A percentile compares a stretch with the other conserved stretches of the same genome.
Evolutionary conservation across 345 rosid species (phyloP).

Genomic region (Balakata baccata): DNA sequence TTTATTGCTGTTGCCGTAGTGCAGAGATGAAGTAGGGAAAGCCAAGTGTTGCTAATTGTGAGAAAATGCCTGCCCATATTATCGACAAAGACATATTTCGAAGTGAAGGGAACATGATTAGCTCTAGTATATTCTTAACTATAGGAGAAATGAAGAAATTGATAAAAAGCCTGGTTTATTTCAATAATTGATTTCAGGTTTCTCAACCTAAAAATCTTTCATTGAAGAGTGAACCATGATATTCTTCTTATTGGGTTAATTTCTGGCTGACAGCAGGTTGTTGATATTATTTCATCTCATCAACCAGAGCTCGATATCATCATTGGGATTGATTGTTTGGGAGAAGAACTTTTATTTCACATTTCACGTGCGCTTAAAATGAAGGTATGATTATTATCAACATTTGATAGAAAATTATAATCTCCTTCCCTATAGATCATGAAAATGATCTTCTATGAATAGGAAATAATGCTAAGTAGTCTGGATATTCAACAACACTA

Average conservation of each 20-base stretch:
- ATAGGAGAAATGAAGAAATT: background rate
- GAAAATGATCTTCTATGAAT: background rate
- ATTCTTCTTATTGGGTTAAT: constrained; percentile 8
- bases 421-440: background rate
- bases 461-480: background rate
- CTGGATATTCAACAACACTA: background rate
- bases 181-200: background rate
- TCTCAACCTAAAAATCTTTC: background rate
- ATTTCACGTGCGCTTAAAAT: constrained; percentile 47
- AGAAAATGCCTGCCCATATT: background rate
- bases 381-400: constrained; percentile 43
- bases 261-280: constrained; percentile 37
- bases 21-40: background rate
- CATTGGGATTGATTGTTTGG: constrained; percentile 65
- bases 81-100: background rate
- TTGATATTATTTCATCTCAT: constrained; percentile 60
- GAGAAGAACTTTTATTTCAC: constrained; percentile 65
- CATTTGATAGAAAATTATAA: background rate
- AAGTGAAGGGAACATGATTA: background rate
- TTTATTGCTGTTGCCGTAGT: background rate
- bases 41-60: background rate
- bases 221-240: background rate
- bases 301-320: constrained; percentile 64
- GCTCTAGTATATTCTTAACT: background rate
- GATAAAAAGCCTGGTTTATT: background rate